Conservation (phyloP, 768 basidiomycete species). For the Leccinum truebloodii region DNA sequence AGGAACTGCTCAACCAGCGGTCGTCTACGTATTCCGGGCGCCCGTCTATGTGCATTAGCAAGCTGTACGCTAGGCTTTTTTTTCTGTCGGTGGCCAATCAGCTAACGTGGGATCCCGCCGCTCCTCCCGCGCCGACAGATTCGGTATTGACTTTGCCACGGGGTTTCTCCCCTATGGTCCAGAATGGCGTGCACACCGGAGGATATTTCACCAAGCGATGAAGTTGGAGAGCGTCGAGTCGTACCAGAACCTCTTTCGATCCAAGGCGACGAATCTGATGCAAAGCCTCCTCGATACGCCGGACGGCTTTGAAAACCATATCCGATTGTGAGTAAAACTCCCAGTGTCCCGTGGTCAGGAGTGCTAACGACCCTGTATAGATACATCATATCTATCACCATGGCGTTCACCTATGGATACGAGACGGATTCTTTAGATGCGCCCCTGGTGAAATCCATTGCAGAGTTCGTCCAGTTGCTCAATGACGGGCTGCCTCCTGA, state of each 20-base stretch:
- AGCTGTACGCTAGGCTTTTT: conserved; percentile 18
- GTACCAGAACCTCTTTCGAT: conserved; percentile 26
- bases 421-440: conserved; percentile 28
- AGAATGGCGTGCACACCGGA: conserved; percentile 31
- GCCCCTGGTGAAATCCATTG: conserved; percentile 28
- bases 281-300: conserved; percentile 25
- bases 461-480: conserved; percentile 24
- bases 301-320: conserved; percentile 26
- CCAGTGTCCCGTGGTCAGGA: neutral
- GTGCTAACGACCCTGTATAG: conserved; percentile 11
- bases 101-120: neutral
- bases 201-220: conserved; percentile 30
- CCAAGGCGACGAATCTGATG: conserved; percentile 23
- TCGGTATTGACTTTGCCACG: conserved; percentile 32
- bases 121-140: conserved; percentile 11
- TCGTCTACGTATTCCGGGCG: conserved; percentile 33
- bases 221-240: conserved; percentile 19
- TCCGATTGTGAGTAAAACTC: conserved; percentile 19
- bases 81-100: neutral
- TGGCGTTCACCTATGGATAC: conserved; percentile 33
- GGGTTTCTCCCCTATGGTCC: conserved; percentile 31
- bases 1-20: conserved; percentile 31
- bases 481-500: conserved; percentile 28
- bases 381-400: conserved; percentile 34
- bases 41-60: conserved; percentile 21